Conservation (phyloP, 768 basidiomycete species). For the Symmetrospora coprosmae region DNA sequence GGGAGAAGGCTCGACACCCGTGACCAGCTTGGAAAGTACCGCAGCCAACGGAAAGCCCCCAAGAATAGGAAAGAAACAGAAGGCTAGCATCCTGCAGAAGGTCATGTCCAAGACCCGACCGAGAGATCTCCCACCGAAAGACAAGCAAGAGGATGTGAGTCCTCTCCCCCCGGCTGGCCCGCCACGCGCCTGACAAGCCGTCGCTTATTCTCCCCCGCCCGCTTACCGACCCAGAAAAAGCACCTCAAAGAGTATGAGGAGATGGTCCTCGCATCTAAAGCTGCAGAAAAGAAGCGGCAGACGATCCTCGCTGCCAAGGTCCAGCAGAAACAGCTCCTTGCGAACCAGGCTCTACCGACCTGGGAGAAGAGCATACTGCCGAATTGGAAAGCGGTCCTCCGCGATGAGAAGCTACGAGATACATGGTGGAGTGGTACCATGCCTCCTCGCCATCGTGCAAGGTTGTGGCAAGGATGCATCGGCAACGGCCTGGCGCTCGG, state of each 20-base stretch:
- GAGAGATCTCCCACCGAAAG: slow-evolving; percentile 68
- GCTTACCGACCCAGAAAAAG: slow-evolving; percentile 39
- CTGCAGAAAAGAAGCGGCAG: slow-evolving; percentile 56
- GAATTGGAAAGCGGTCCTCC: slow-evolving; percentile 59
- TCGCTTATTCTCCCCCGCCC: background rate
- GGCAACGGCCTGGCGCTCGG: slow-evolving; percentile 68
- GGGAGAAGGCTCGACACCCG: too few relatives aligned
- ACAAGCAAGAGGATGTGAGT: slow-evolving; percentile 50
- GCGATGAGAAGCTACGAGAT: slow-evolving; percentile 37
- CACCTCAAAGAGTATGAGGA: slow-evolving; percentile 72
- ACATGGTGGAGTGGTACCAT: slow-evolving; percentile 75
- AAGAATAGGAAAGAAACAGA: background rate
- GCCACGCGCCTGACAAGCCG: background rate
- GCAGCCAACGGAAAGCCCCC: background rate
- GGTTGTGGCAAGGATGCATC: slow-evolving; percentile 70
- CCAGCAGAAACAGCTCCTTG: slow-evolving; percentile 49
- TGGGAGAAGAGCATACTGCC: slow-evolving; percentile 72
- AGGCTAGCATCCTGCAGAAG: slow-evolving; percentile 58
- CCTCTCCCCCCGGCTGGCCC: background rate
- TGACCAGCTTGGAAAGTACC: background rate
- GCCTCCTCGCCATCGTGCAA: slow-evolving; percentile 61
- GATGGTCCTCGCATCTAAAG: slow-evolving; percentile 72
- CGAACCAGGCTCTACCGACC: slow-evolving; percentile 54
- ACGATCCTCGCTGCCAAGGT: slow-evolving; percentile 50
- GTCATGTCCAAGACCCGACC: slow-evolving; percentile 75